A percentile compares a stretch with the other conserved stretches of the same genome.
phyloP scores from a whole-genome alignment of 106 monocot genomes.

The Posidonia australis region DNA sequence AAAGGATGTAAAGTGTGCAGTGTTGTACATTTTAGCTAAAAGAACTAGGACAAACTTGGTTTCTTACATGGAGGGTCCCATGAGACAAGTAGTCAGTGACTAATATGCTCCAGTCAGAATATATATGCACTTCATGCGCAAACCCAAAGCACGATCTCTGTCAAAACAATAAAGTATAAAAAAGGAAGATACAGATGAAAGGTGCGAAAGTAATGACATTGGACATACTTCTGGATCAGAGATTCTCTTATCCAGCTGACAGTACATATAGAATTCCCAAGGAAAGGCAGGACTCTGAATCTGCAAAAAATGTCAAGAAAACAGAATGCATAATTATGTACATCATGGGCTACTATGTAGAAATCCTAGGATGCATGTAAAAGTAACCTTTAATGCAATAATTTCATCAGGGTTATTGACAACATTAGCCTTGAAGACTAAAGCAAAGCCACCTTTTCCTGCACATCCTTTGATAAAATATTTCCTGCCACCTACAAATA shows the following conservation, averaged over 20 bases:
- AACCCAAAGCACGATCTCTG: conserved; percentile 89
- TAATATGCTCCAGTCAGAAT: conserved; percentile 68
- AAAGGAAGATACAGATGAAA: background rate
- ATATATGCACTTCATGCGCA: conserved; percentile 63
- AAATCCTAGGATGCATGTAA: background rate
- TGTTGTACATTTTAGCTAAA: background rate
- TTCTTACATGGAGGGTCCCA: conserved; percentile 84
- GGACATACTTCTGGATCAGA: conserved; percentile 42
- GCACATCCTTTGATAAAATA: conserved; percentile 90
- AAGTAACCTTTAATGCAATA: conserved; percentile 72
- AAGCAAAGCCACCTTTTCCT: conserved; percentile 71
- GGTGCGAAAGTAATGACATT: background rate
- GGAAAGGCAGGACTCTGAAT: conserved; percentile 77
- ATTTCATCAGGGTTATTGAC: conserved; percentile 66
- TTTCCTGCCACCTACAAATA: conserved; percentile 45
- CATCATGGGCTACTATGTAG: background rate
- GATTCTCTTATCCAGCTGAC: conserved; percentile 67
- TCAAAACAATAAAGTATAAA: conserved; percentile 5
- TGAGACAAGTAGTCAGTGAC: conserved; percentile 63
- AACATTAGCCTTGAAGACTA: conserved; percentile 68
- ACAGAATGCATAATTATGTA: background rate
- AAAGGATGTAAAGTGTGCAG: too few species aligned
- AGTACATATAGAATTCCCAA: conserved; percentile 98
- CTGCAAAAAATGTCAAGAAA: conserved; percentile 21
- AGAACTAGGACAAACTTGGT: conserved; percentile 1